These are phyloP conservation scores for Saposhnikovia divaricata DNA, from an alignment of 129 eudicot species.

Conservation along the genomic window DNA sequence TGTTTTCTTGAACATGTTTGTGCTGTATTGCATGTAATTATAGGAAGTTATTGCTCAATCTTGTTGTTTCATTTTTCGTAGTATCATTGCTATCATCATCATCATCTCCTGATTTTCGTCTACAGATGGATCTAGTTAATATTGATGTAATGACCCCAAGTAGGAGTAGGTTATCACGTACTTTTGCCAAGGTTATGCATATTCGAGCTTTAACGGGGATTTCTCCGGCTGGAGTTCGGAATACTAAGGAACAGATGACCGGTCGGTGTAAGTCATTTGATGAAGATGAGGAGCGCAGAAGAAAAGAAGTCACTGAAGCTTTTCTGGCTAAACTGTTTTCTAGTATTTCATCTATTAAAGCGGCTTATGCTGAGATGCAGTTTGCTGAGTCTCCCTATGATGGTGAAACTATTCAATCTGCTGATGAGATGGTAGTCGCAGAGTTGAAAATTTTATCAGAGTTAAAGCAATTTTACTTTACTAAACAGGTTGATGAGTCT, in stretches of 20 bases:
- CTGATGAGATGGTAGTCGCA: slow-evolving; percentile 58
- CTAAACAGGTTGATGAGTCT: slow-evolving; percentile 50
- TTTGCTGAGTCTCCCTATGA: slow-evolving; percentile 78
- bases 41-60: neutral
- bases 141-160: slow-evolving; percentile 37
- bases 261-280: slow-evolving; percentile 12
- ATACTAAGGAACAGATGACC: slow-evolving; percentile 1
- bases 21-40: slow-evolving; percentile 9
- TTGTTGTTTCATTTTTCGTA: neutral
- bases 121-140: slow-evolving; percentile 67
- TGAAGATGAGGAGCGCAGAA: slow-evolving; percentile 31
- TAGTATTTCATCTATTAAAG: slow-evolving; percentile 57
- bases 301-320: slow-evolving; percentile 39
- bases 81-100: slow-evolving; percentile 10
- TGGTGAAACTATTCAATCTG: slow-evolving; percentile 63
- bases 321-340: slow-evolving; percentile 68
- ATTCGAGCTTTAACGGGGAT: slow-evolving; percentile 46
- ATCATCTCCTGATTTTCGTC: slow-evolving; percentile 2
- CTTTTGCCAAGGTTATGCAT: slow-evolving; percentile 66
- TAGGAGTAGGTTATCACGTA: slow-evolving; percentile 50
- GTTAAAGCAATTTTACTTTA: slow-evolving; percentile 49
- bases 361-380: slow-evolving; percentile 70
- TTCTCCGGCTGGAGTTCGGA: slow-evolving; percentile 17
- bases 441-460: slow-evolving; percentile 72
- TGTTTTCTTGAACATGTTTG: slow-evolving; percentile 9